Evolutionary conservation across 1,284 basidiomycete genomes (phyloP), one percentile per base, ranked within the genome.

Genomic region (Termitomyces sp.): DNA sequence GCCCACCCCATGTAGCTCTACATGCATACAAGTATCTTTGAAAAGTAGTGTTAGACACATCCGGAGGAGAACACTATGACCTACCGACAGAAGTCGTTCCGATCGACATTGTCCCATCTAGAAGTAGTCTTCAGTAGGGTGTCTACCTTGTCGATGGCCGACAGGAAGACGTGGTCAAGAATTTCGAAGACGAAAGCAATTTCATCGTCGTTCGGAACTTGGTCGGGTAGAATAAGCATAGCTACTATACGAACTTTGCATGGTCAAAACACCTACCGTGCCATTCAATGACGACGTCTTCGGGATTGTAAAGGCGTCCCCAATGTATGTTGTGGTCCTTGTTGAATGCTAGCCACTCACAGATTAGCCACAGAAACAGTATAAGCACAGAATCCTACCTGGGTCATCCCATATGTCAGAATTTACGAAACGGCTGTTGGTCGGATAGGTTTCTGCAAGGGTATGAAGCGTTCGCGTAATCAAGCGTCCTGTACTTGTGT

Each of bases 61-160:
- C 8, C 24, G 37, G 44, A 13, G 39, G 52, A 52, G 37, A 33
- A 14, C 8, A 19, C 64, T 10, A 9, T 1, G 21, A 34, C 76
- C 55, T 73, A 86, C 78, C 96, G 83, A 69, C 95, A 98, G 66
- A 98, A 97, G 68, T 97, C 94, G 67, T 97, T 97, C 30, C 89
- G 84, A 72, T 86, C 85, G 16, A 83, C 75, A 53, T 76, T 83
- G 62, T 91, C 83, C 82, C 89, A 90, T 31, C 64, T 76, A 14
- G 72, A 70, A 10, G 80, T 77, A 5, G 72, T 76, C 10, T 73
- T 70, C 8, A 91, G 70, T 13, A 96, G 73, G 5, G 61, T 60
- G 46, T 93, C 88, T 1, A 98, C 74, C 50, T 79, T 81, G 53
- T 82, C 75, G 24, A 96, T 66, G 0, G 83, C 74, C 1, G 91